Conservation (phyloP, 352 stramenopile genomes). For the Aphanomyces cochlioides region DNA sequence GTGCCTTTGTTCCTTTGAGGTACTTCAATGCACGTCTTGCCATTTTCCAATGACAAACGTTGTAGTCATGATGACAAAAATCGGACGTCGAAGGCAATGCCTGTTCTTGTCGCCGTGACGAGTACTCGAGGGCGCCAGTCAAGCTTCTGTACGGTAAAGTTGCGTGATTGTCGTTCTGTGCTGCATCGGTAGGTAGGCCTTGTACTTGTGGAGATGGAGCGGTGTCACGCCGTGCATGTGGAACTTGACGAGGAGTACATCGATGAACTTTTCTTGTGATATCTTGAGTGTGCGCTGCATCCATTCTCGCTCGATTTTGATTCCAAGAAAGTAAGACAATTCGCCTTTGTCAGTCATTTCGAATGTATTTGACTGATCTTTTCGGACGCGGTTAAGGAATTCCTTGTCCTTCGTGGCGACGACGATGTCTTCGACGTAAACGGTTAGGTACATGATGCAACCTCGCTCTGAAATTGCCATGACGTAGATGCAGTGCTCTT, state of each 20-base stretch:
- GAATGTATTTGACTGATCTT: background rate
- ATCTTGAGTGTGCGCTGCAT: conserved; percentile 24
- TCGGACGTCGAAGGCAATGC: no score
- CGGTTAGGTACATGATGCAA: background rate
- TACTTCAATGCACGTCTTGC: no score
- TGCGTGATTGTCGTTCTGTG: background rate
- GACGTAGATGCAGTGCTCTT: background rate
- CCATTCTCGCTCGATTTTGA: conserved; percentile 28
- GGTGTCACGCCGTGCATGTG: background rate
- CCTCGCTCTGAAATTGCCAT: background rate
- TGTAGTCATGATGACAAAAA: no score
- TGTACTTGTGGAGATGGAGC: background rate
- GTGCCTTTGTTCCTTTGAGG: no score
- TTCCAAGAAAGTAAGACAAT: background rate
- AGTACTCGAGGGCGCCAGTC: background rate
- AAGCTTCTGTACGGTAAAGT: background rate
- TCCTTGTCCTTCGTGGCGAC: background rate
- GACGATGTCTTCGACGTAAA: background rate
- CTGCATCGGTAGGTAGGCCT: background rate
- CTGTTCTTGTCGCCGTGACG: background rate
- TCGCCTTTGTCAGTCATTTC: conserved; percentile 33
- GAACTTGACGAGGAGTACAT: background rate
- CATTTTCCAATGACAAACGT: no score
- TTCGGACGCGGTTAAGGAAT: background rate
- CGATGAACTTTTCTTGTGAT: conserved; percentile 13